Base-by-base conservation (phyloP, 441 rosid genomes). In the Arabidopsis hybrid region DNA sequence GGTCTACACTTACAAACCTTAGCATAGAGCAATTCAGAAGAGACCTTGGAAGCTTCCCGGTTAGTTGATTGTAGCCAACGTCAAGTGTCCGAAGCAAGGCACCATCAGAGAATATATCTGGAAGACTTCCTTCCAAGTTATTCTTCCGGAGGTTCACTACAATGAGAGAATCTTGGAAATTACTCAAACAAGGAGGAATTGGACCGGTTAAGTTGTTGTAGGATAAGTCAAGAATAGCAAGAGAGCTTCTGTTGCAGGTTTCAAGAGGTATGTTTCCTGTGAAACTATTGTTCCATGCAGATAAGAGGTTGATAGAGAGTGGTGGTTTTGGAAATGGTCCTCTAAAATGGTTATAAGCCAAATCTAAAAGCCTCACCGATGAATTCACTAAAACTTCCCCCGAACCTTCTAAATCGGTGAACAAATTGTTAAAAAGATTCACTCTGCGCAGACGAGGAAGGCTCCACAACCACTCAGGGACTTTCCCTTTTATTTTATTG, bases 1-100 rank as follows among this genome's bases (percentile, higher is more conserved):
- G 81, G 14, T 90, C 91, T 0, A 91, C n/a, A 35, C 82, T 71
- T n/a, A 91, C 73, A 36, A 88, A 80, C 77, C 85, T 83, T 8
- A 88, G 16, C 47, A 0, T 32, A 0, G 8, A 53, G 81, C 93
- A 91, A 4, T 69, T 83, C 4, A 40, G 59, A 13, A 88, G 53
- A 32, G 92, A 85, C 29, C 14, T 47, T 14, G 95, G 91, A 13
- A 89, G 3, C 73, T 45, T 5, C 12, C 91, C 91, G 26, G 7
- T 43, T 6, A 91, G 6, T 3, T 0, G 32, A 65, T 91, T 89
- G 35, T 31, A 18, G 46, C 61, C 86, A 18, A 88, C 57, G 67
- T 85, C 87, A 14, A 92, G 60, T 0, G 85, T 84, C 69, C 9
- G 4, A 5, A 62, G 88, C 84, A 0, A 18, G 13, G 6, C 10